These are phyloP conservation scores for Punica granatum DNA, from an alignment of 345 rosid genomes.

Conservation along the genomic window DNA sequence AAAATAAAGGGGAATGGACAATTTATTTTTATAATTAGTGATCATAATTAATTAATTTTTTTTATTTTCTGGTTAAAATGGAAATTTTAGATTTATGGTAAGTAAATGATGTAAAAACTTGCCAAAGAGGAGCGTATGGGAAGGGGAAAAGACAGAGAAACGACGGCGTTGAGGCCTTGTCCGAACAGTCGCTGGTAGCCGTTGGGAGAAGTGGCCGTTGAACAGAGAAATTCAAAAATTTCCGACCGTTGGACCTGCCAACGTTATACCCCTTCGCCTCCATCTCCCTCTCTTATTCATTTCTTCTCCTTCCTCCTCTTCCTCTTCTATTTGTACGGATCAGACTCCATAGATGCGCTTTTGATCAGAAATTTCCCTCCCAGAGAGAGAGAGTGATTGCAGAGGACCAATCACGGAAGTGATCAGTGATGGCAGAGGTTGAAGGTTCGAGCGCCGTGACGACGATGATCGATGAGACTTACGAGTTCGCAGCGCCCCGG, in stretches of 20 bases:
- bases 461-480: constrained; percentile 46
- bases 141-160: not conserved
- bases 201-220: constrained; percentile 20
- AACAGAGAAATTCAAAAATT: constrained; percentile 25
- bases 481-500: constrained; percentile 85
- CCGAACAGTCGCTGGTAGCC: constrained; percentile 26
- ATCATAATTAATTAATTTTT: too few species aligned
- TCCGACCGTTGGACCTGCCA: constrained; percentile 54
- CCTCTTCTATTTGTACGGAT: not conserved
- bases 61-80: too few species aligned
- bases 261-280: constrained; percentile 21
- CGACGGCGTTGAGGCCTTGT: constrained; percentile 17
- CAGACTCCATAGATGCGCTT: constrained; percentile 2
- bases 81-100: too few species aligned
- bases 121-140: not conserved
- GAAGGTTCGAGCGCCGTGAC: constrained; percentile 15
- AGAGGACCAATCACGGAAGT: not conserved
- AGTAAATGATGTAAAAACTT: too few species aligned
- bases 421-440: constrained; percentile 7
- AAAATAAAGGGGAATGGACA: too few species aligned
- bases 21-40: too few species aligned
- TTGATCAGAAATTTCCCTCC: not conserved
- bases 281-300: constrained; percentile 1
- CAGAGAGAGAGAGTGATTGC: not conserved
- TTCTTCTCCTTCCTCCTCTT: not conserved